Percentiles rank a stretch among this genome's conserved stretches.
phyloP scores from a whole-genome alignment of 2,329 filamentous ascomycete species.

The Alternaria solani region DNA sequence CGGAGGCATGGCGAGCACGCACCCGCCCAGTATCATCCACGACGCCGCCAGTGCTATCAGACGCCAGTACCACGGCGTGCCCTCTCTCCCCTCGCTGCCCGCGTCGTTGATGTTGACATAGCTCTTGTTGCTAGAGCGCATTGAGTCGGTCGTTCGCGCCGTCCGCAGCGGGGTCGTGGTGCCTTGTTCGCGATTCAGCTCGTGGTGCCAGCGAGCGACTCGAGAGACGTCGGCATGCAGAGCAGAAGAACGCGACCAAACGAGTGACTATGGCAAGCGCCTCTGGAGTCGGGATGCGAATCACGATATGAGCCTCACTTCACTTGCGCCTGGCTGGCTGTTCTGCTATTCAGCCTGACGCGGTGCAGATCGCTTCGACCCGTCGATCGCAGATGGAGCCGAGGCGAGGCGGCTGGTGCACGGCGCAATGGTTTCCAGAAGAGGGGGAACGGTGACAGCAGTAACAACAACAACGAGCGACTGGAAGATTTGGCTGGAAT shows the following conservation, averaged over 20 bases:
- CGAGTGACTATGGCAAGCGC: slow-evolving; percentile 21
- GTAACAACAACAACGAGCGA: slow-evolving; percentile 15
- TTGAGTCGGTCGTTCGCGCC: slow-evolving; percentile 35
- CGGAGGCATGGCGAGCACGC: slow-evolving; percentile 26
- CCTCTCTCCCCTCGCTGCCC: slow-evolving; percentile 28
- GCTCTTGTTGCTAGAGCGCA: slow-evolving; percentile 40
- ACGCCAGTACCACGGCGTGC: slow-evolving; percentile 59
- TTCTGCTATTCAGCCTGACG: slow-evolving; percentile 33
- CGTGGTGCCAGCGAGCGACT: slow-evolving; percentile 19
- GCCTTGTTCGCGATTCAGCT: slow-evolving; percentile 31
- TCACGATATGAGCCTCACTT: slow-evolving; percentile 20
- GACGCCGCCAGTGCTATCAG: slow-evolving; percentile 54
- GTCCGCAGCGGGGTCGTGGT: slow-evolving; percentile 25
- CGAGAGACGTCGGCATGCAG: slow-evolving; percentile 26
- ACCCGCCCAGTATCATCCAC: slow-evolving; percentile 60
- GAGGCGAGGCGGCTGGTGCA: slow-evolving; percentile 20
- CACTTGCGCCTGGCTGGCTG: slow-evolving; percentile 9
- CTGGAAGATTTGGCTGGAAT: background rate
- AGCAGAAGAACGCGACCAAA: slow-evolving; percentile 6
- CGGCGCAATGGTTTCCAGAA: slow-evolving; percentile 11
- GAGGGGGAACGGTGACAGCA: slow-evolving; percentile 6
- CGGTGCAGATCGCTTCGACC: slow-evolving; percentile 31
- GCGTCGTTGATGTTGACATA: slow-evolving; percentile 43
- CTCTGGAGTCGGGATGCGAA: slow-evolving; percentile 3
- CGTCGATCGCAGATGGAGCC: slow-evolving; percentile 18